A percentile compares a stretch with the other conserved stretches of the same genome.
Conservation (phyloP, 2,329 filamentous ascomycete species). For the Myriangium duriaei region DNA sequence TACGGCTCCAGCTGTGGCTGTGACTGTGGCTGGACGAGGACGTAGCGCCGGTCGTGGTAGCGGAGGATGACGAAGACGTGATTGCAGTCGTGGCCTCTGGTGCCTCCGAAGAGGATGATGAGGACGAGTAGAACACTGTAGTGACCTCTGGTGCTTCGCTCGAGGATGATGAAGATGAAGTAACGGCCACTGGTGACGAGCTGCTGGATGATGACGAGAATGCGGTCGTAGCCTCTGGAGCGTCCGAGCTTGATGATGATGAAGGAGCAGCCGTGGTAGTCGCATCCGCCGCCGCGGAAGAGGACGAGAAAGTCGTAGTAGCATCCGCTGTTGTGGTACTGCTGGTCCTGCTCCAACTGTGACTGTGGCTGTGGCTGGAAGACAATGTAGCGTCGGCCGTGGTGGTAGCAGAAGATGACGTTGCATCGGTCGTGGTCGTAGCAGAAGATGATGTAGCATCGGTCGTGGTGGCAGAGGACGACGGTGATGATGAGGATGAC, state of each 20-base stretch:
- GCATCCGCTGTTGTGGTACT: too few relatives aligned
- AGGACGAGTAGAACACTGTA: slow-evolving; percentile 37
- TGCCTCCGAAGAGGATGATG: slow-evolving; percentile 29
- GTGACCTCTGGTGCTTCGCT: neutral
- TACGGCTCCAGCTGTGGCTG: too few relatives aligned
- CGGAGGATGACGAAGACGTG: slow-evolving; percentile 56
- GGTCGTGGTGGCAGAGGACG: slow-evolving; percentile 19
- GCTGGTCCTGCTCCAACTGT: too few relatives aligned
- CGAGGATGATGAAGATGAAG: too few relatives aligned
- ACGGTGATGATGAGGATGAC: slow-evolving; percentile 58
- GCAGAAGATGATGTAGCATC: too few relatives aligned
- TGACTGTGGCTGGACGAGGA: too few relatives aligned
- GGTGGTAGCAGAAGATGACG: slow-evolving; percentile 4
- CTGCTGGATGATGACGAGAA: too few relatives aligned
- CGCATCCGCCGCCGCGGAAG: slow-evolving; percentile 18
- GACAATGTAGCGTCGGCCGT: too few relatives aligned
- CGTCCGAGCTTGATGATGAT: slow-evolving; percentile 6
- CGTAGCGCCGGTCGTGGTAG: slow-evolving; percentile 28
- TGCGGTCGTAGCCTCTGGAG: too few relatives aligned
- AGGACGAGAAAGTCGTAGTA: too few relatives aligned
- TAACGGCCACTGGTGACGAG: too few relatives aligned
- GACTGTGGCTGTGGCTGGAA: too few relatives aligned
- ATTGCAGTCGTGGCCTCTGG: slow-evolving; percentile 31
- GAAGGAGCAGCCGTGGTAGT: slow-evolving; percentile 1
- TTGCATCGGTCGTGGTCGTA: slow-evolving; percentile 1